phyloP scores from a whole-genome alignment of 257 asterid species.

The Fraxinus pennsylvanica region DNA sequence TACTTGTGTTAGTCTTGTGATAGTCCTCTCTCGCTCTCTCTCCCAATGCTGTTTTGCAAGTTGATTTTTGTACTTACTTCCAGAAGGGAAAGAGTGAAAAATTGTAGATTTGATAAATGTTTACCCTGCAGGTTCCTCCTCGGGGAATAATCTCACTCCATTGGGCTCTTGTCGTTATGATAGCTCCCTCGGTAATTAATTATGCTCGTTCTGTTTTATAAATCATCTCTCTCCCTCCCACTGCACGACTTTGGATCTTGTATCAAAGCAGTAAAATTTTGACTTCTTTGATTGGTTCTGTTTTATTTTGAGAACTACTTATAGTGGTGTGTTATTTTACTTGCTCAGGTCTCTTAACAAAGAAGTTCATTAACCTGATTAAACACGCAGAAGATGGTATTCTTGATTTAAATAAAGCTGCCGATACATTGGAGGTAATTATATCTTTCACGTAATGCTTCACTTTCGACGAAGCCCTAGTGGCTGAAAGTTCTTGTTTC shows the following conservation, averaged over 20 bases:
- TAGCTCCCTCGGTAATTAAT: conserved; percentile 81
- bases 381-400: conserved; percentile 94
- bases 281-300: neutral
- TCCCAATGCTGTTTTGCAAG: neutral
- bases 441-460: conserved; percentile 24
- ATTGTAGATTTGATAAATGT: conserved; percentile 21
- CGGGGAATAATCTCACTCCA: conserved; percentile 72
- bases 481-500: conserved; percentile 30
- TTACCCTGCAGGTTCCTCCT: conserved; percentile 69
- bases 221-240: neutral
- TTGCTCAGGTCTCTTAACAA: conserved; percentile 81
- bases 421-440: conserved; percentile 84
- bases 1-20: neutral
- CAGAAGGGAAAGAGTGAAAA: conserved; percentile 11
- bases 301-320: conserved; percentile 2
- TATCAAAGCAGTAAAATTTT: neutral
- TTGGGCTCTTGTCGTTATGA: conserved; percentile 95
- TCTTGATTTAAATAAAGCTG: conserved; percentile 94
- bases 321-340: conserved; percentile 1
- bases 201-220: conserved; percentile 14
- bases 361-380: conserved; percentile 84
- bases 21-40: neutral
- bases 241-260: conserved; percentile 14
- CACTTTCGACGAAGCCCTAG: conserved; percentile 20
- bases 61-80: conserved; percentile 12